A percentile compares a stretch with the other conserved stretches of the same genome.
Conservation (phyloP, 2,329 filamentous ascomycete genomes). For the Arthroderma sp. region DNA sequence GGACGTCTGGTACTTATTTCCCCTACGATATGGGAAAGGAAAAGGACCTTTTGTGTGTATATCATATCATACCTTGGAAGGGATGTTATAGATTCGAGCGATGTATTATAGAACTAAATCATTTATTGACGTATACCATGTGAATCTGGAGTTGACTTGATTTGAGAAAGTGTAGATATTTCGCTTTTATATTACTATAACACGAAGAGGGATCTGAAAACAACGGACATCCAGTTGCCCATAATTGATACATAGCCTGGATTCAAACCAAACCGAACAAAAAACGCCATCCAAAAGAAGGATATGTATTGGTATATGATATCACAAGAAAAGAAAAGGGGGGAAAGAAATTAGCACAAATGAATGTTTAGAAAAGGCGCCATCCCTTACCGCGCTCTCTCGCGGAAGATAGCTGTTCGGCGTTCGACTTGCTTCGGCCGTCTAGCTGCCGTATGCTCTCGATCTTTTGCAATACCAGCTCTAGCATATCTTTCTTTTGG, state of each 20-base stretch:
- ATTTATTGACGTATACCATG: too few relatives aligned
- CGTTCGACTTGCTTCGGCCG: slow-evolving; percentile 49
- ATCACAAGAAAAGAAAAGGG: slow-evolving; percentile 1
- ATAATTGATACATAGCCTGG: too few relatives aligned
- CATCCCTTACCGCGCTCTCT: slow-evolving; percentile 29
- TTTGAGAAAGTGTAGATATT: too few relatives aligned
- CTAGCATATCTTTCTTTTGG: slow-evolving; percentile 77
- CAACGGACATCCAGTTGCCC: background rate
- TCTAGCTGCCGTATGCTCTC: slow-evolving; percentile 78
- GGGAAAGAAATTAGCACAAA: background rate
- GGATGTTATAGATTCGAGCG: background rate
- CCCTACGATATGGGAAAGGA: too few relatives aligned
- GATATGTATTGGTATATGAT: slow-evolving; percentile 10
- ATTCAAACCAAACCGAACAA: too few relatives aligned
- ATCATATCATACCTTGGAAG: slow-evolving; percentile 1
- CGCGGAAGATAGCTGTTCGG: slow-evolving; percentile 23
- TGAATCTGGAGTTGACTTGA: too few relatives aligned
- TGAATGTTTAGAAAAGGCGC: slow-evolving; percentile 29
- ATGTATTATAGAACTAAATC: slow-evolving; percentile 2
- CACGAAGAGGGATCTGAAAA: background rate
- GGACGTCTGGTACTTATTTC: too few relatives aligned
- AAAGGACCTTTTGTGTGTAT: background rate
- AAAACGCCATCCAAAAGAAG: slow-evolving; percentile 8
- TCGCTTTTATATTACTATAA: background rate
- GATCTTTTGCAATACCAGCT: slow-evolving; percentile 91